Base-by-base conservation (phyloP, 805 yeast genomes). In the Cyberlindnera maritima region DNA sequence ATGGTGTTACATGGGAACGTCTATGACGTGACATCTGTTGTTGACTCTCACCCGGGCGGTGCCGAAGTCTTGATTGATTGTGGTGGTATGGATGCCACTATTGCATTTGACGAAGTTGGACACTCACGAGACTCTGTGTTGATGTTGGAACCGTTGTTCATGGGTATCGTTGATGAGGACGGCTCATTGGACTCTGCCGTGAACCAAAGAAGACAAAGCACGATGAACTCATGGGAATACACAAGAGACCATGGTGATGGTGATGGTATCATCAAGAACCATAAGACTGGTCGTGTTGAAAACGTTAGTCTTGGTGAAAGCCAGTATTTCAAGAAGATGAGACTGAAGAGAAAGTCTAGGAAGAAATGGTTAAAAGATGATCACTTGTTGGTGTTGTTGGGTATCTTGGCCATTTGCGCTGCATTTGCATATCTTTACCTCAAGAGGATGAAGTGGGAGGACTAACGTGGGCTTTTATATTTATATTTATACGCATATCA, bases 71-170 rank as follows among this genome's bases (percentile, higher is more conserved):
- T 88, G 39, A 65, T 82, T 52, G 87, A 86, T 50, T 85, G 84
- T 56, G 95, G 87, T 28, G 96, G 94, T 4, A 23, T 44, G 34
- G 89, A 86, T 57, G 96, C 92, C 11, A 84, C 94, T 8, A 82
- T 84, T 57, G 80, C 88, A 10, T 92, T 89, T 61, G 88, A 85
- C 49, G 97, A 92, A 57, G 94, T 94, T 62, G 99, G 99, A 19
- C 99, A 94, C 70, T 88, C 97, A 18, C 96, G 89, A 53, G 97
- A 91, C 56, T 98, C 98, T 21, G 80, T 83, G 50, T 90, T 84
- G 57, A 76, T 86, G 61, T 72, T 94, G 59, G 73, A 70, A 34
- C 81, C 79, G 19, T 70, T 89, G 55, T 74, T 77, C 58, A 76
- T 92, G 47, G 99, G 99, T 47, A 81, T 78, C 45, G 76, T 92